phyloP scores from a whole-genome alignment of 257 asterid species.

The Schizonepeta tenuifolia region DNA sequence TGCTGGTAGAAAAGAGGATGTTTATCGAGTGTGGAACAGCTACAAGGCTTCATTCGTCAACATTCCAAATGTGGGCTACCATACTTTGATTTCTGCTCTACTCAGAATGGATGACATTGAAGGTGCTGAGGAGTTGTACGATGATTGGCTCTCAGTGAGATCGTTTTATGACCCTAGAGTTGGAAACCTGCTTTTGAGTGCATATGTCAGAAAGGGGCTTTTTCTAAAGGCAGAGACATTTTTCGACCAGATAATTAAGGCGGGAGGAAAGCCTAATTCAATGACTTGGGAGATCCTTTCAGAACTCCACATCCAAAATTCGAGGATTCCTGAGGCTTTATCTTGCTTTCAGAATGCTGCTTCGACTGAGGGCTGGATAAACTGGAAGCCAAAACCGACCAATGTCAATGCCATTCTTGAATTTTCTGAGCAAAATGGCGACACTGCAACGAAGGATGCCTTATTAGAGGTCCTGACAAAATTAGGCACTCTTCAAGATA shows the following conservation, averaged over 20 bases:
- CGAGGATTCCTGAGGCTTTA: slow-evolving; percentile 66
- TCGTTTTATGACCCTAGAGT: slow-evolving; percentile 68
- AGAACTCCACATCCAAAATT: slow-evolving; percentile 60
- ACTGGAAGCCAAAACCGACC: slow-evolving; percentile 75
- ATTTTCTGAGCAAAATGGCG: slow-evolving; percentile 58
- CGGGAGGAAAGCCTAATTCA: slow-evolving; percentile 77
- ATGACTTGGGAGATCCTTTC: slow-evolving; percentile 87
- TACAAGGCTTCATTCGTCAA: slow-evolving; percentile 63
- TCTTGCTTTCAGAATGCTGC: slow-evolving; percentile 76
- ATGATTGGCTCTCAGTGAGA: slow-evolving; percentile 79
- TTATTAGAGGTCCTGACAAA: slow-evolving; percentile 55
- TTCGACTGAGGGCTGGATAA: slow-evolving; percentile 53
- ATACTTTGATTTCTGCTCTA: slow-evolving; percentile 68
- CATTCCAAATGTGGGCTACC: slow-evolving; percentile 75
- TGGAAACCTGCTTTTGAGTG: slow-evolving; percentile 68
- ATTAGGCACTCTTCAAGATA: slow-evolving; percentile 64
- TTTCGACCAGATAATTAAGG: slow-evolving; percentile 62
- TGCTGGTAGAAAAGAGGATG: slow-evolving; percentile 75
- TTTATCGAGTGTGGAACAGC: slow-evolving; percentile 70
- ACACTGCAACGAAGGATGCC: slow-evolving; percentile 51
- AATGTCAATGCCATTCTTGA: slow-evolving; percentile 57
- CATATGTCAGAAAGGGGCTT: slow-evolving; percentile 65
- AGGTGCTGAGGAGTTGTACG: slow-evolving; percentile 74
- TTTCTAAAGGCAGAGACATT: slow-evolving; percentile 59
- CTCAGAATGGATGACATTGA: slow-evolving; percentile 65